Percentiles rank a stretch among this genome's conserved stretches.
phyloP scores from a whole-genome alignment of 148 eudicot genomes.

The Silene latifolia region DNA sequence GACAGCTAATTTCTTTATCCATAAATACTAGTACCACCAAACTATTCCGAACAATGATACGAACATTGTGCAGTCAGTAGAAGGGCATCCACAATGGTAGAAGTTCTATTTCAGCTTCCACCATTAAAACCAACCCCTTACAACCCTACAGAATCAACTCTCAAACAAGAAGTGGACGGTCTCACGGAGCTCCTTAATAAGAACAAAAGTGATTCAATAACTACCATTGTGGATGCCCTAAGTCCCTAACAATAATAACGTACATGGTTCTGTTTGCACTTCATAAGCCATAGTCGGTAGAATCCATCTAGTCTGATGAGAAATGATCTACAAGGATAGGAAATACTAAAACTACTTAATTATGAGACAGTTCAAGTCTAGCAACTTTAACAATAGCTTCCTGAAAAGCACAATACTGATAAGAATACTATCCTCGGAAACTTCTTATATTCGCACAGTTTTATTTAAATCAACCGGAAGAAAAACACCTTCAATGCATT shows the following conservation, averaged over 20 bases:
- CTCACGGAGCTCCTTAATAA: no score
- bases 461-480: background rate
- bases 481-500: background rate
- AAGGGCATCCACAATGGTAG: background rate
- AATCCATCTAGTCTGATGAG: background rate
- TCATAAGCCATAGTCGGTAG: no score
- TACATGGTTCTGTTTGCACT: no score
- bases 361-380: background rate
- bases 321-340: background rate
- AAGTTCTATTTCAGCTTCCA: background rate
- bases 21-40: no score
- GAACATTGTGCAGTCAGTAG: background rate
- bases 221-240: no score
- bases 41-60: no score
- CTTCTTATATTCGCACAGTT: background rate
- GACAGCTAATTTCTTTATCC: no score
- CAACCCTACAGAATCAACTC: no score
- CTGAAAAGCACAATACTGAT: background rate
- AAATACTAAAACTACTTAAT: background rate
- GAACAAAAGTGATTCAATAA: no score
- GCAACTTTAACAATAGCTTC: background rate
- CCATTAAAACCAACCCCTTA: no score
- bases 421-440: background rate
- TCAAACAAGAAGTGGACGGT: no score
- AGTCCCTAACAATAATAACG: no score